phyloP scores from a whole-genome alignment of 2,329 filamentous ascomycete species.

The Neofusicoccum umdonicola region DNA sequence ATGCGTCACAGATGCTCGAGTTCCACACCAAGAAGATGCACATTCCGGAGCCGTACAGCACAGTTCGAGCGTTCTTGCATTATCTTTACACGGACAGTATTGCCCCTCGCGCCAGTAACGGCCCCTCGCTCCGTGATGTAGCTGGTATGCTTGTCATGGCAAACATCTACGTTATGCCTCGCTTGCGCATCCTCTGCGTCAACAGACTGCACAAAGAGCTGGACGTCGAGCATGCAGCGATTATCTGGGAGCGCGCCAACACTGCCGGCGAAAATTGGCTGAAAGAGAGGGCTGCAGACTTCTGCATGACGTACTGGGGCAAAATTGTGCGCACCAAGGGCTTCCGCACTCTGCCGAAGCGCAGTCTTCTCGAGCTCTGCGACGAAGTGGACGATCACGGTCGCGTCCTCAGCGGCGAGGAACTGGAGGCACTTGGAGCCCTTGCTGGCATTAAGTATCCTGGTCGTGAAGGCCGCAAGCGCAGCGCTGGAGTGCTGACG shows the following conservation, averaged over 20 bases:
- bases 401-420: constrained; percentile 84
- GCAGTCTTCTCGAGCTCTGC: constrained; percentile 82
- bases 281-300: constrained; percentile 79
- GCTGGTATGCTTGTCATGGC: constrained; percentile 95
- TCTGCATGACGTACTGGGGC: constrained; percentile 93
- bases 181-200: constrained; percentile 84
- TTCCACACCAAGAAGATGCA: constrained; percentile 98
- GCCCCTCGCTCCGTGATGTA: constrained; percentile 71
- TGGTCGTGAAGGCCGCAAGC: constrained; percentile 40
- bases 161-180: constrained; percentile 96
- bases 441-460: constrained; percentile 46
- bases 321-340: constrained; percentile 85
- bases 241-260: constrained; percentile 92
- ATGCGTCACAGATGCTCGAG: constrained; percentile 92
- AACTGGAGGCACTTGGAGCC: constrained; percentile 63
- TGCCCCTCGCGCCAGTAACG: constrained; percentile 41
- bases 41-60: constrained; percentile 91
- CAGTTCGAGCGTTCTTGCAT: constrained; percentile 91
- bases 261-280: constrained; percentile 93
- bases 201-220: constrained; percentile 87
- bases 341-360: constrained; percentile 76
- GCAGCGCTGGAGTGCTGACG: constrained; percentile 40
- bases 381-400: constrained; percentile 92
- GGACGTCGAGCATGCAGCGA: constrained; percentile 89
- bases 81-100: constrained; percentile 98